These are phyloP conservation scores for Trichoderma aggressivum DNA, from an alignment of 2,329 filamentous ascomycete species.

Conservation along the genomic window DNA sequence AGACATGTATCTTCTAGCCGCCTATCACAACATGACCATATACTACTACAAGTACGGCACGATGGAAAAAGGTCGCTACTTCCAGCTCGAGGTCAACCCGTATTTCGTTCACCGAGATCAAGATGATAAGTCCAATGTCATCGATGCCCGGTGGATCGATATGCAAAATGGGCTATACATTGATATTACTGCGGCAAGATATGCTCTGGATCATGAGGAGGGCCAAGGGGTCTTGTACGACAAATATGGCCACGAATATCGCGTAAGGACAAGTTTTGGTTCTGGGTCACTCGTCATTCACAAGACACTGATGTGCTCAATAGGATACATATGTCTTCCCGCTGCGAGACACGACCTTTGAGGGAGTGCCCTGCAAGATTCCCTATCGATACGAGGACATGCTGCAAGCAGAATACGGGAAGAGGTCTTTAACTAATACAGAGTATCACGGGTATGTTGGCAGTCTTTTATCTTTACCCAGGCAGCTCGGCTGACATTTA, in stretches of 20 bases:
- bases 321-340: conserved; percentile 63
- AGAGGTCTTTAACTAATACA: conserved; percentile 48
- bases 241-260: conserved; percentile 51
- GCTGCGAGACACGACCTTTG: conserved; percentile 64
- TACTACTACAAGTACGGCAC: conserved; percentile 42
- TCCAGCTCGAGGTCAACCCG: conserved; percentile 50
- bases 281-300: neutral
- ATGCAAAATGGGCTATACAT: conserved; percentile 46
- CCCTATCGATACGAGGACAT: conserved; percentile 60
- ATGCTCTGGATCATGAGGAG: conserved; percentile 42
- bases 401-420: conserved; percentile 55
- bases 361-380: conserved; percentile 63
- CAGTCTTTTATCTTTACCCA: neutral
- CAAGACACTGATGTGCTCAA: neutral
- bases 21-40: conserved; percentile 60
- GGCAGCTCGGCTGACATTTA: neutral
- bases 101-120: conserved; percentile 38
- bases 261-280: conserved; percentile 31
- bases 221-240: conserved; percentile 47
- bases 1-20: conserved; percentile 63
- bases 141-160: conserved; percentile 50
- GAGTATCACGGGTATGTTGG: conserved; percentile 50
- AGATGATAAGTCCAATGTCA: conserved; percentile 40
- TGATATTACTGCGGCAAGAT: conserved; percentile 50
- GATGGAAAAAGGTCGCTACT: conserved; percentile 40